Percentiles rank a stretch among this genome's conserved stretches.
Evolutionary conservation across 768 basidiomycete species (phyloP).

Genomic region (Agaricus sinodeliciosus): DNA sequence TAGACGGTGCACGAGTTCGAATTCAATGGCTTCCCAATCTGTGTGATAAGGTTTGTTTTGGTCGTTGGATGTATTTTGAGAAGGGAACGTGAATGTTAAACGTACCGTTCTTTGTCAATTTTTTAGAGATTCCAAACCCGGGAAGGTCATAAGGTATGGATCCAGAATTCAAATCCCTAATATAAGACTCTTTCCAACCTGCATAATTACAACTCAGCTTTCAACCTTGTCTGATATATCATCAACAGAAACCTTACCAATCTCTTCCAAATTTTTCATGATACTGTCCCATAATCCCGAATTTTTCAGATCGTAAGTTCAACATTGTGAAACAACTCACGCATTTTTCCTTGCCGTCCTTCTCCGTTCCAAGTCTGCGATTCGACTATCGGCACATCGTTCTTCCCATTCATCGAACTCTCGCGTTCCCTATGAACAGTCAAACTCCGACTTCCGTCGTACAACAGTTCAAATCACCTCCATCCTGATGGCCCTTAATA

Average conservation of each 20-base stretch:
- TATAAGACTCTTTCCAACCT: background rate
- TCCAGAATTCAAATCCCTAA: background rate
- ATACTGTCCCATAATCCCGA: background rate
- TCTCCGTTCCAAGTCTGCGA: background rate
- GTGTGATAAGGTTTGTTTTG: background rate
- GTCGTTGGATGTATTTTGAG: no score
- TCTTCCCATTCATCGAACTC: background rate
- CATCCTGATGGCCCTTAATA: no score
- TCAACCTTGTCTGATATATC: background rate
- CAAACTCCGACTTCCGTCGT: background rate
- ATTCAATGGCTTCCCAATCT: conserved; percentile 2
- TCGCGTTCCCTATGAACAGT: background rate
- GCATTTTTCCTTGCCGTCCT: background rate
- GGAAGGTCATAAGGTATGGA: background rate
- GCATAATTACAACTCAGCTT: background rate
- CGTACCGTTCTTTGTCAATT: background rate
- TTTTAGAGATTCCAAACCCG: background rate
- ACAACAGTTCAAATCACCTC: no score
- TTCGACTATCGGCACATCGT: background rate
- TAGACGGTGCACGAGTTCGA: background rate
- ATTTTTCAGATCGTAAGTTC: no score
- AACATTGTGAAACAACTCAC: background rate
- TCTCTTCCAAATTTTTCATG: background rate
- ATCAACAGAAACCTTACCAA: background rate
- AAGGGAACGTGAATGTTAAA: background rate